Conservation (phyloP, 2,329 filamentous ascomycete genomes). For the Trichoderma semiorbis region DNA sequence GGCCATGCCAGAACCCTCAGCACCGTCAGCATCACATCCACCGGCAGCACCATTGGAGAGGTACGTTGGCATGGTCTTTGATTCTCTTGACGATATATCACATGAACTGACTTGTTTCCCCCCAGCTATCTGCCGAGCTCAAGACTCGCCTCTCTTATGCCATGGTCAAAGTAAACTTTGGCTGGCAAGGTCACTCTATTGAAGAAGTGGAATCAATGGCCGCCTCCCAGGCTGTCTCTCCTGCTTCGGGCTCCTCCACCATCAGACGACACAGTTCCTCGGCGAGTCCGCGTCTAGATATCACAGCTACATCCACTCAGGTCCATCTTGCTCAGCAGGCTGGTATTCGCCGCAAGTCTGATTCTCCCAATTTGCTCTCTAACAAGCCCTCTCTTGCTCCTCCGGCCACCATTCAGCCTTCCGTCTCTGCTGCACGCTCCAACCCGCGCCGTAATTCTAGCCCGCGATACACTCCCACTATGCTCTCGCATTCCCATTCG, state of each 20-base stretch:
- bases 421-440: conserved; percentile 35
- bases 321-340: conserved; percentile 24
- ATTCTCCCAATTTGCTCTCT: conserved; percentile 36
- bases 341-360: conserved; percentile 29
- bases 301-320: conserved; percentile 33
- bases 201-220: conserved; percentile 74
- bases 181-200: conserved; percentile 76
- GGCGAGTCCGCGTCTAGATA: conserved; percentile 50
- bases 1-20: conserved; percentile 71
- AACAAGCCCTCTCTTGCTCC: conserved; percentile 45
- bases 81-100: conserved; percentile 18
- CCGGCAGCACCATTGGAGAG: conserved; percentile 72
- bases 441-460: conserved; percentile 51
- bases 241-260: conserved; percentile 56
- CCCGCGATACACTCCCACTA: conserved; percentile 46
- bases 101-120: not conserved
- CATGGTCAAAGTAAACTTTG: conserved; percentile 88
- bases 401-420: conserved; percentile 53
- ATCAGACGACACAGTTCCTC: conserved; percentile 50
- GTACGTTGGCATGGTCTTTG: conserved; percentile 44
- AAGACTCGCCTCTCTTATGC: conserved; percentile 85
- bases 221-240: conserved; percentile 65
- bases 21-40: conserved; percentile 57
- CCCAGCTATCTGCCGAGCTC: conserved; percentile 71
- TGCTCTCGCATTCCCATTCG: conserved; percentile 48